Conservation (phyloP, 2,329 filamentous ascomycete genomes). For the Cladophialophora carrionii region DNA sequence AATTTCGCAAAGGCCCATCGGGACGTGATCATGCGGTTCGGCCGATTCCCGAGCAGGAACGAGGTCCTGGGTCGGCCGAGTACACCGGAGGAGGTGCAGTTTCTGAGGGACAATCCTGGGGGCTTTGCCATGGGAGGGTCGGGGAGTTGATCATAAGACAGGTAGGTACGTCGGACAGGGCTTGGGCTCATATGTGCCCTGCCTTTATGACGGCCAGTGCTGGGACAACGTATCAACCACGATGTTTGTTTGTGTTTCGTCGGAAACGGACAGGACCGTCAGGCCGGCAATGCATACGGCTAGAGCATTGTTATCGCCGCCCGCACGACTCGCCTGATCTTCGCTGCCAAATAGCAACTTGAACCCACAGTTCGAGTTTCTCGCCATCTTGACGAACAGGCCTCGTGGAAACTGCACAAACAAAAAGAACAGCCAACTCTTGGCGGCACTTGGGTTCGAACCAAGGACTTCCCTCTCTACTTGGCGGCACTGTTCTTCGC, state of each 20-base stretch:
- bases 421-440: neutral
- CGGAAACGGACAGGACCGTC: neutral
- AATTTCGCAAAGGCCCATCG: slow-evolving; percentile 36
- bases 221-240: neutral
- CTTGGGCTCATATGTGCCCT: neutral
- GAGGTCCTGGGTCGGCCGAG: slow-evolving; percentile 34
- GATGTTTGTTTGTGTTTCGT: neutral
- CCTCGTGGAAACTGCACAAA: neutral
- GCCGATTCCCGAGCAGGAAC: slow-evolving; percentile 41
- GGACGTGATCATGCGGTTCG: slow-evolving; percentile 36
- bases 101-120: slow-evolving; percentile 29
- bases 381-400: neutral
- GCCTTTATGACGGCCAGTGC: neutral
- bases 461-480: neutral
- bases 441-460: neutral
- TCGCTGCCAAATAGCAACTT: neutral
- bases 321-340: neutral
- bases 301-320: neutral
- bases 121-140: slow-evolving; percentile 21
- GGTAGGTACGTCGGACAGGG: neutral
- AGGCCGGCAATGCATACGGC: neutral
- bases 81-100: slow-evolving; percentile 30
- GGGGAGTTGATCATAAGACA: neutral
- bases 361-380: neutral
- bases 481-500: neutral